A percentile compares a stretch with the other conserved stretches of the same genome.
These are phyloP conservation scores for Blastocystis sp. DNA, from an alignment of 352 stramenopile genomes.

Conservation along the genomic window DNA sequence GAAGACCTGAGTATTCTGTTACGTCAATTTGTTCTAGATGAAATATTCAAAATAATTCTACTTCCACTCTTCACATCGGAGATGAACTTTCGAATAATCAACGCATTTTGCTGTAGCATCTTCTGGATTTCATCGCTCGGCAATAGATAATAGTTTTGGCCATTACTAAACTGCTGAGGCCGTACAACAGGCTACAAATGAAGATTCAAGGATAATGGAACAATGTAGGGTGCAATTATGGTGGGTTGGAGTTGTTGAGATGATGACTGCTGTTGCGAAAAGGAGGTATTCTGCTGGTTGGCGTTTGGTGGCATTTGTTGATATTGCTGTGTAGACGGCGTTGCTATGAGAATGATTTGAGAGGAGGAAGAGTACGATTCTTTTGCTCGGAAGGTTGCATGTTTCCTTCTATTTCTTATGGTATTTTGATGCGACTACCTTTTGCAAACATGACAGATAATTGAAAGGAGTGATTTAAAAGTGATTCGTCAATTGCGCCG, in stretches of 20 bases:
- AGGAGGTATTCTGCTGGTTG: not conserved
- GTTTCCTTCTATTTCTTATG: too few relatives aligned
- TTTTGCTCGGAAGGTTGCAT: too few relatives aligned
- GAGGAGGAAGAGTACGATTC: too few relatives aligned
- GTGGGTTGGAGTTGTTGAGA: not conserved
- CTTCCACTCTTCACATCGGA: conserved; percentile 36
- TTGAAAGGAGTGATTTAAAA: too few relatives aligned
- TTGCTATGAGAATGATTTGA: too few relatives aligned
- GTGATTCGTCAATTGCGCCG: too few relatives aligned
- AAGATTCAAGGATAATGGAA: not conserved
- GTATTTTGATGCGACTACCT: too few relatives aligned
- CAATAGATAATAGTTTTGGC: conserved; percentile 22
- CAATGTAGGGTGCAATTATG: conserved; percentile 35
- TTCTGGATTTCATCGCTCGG: conserved; percentile 39
- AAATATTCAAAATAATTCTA: not conserved
- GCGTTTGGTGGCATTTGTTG: not conserved
- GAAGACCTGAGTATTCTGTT: conserved; percentile 41
- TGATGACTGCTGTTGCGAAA: not conserved
- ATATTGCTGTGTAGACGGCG: not conserved
- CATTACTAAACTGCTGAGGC: not conserved
- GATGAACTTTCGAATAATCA: conserved; percentile 53
- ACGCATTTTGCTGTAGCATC: conserved; percentile 50
- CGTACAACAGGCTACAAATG: not conserved
- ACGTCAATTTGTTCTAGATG: conserved; percentile 29
- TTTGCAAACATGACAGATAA: too few relatives aligned